Percentiles rank a stretch among this genome's conserved stretches.
phyloP scores from a whole-genome alignment of 106 monocot genomes.

The Allium fistulosum region DNA sequence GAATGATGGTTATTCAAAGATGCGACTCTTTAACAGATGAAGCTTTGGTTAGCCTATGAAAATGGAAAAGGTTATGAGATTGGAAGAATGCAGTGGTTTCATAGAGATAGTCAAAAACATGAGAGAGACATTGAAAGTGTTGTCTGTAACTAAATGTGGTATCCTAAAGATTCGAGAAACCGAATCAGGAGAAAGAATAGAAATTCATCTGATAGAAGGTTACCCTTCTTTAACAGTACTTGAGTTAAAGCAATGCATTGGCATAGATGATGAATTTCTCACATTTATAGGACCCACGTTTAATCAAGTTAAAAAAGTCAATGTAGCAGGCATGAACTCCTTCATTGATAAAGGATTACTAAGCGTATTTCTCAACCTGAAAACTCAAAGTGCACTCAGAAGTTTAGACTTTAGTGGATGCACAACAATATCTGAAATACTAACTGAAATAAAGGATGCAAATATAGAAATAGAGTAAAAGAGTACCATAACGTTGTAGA shows the following conservation, averaged over 20 bases:
- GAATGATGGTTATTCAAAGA: not conserved
- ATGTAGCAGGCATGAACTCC: not conserved
- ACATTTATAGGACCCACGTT: not conserved
- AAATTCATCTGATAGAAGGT: not conserved
- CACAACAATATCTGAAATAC: too few species aligned
- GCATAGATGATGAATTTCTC: not conserved
- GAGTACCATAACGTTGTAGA: too few species aligned
- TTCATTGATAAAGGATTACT: constrained; percentile 1
- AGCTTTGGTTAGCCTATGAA: not conserved
- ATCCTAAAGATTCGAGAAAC: not conserved
- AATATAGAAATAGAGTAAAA: too few species aligned
- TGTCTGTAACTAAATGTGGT: not conserved
- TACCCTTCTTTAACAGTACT: not conserved
- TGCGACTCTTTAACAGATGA: not conserved
- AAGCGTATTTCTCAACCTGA: not conserved
- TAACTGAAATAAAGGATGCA: too few species aligned
- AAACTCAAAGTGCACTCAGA: not conserved
- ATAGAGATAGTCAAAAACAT: not conserved
- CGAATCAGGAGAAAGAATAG: not conserved
- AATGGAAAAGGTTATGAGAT: not conserved
- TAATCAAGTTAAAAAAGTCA: not conserved
- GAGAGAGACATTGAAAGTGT: constrained; percentile 1
- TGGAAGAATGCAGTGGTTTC: not conserved
- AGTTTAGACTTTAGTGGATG: constrained; percentile 1
- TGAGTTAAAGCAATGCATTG: constrained; percentile 3